phyloP scores from a whole-genome alignment of 1,139 yeast species.

The Kodamaea plutei region DNA sequence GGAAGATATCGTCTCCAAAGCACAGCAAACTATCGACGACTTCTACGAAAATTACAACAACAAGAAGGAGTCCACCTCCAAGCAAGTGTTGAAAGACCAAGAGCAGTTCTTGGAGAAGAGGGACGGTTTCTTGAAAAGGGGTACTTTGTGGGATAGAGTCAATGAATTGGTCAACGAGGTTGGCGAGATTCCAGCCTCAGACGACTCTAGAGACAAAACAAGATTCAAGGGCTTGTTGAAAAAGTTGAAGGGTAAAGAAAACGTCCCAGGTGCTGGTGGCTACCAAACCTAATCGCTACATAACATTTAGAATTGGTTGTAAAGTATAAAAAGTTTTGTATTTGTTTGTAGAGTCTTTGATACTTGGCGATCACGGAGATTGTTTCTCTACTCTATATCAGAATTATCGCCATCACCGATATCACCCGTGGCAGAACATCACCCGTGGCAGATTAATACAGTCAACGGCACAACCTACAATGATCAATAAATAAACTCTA shows the following conservation, averaged over 20 bases:
- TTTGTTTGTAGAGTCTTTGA: too few relatives aligned
- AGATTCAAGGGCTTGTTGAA: slow-evolving; percentile 23
- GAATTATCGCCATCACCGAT: too few relatives aligned
- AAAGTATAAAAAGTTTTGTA: too few relatives aligned
- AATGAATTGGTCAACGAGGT: slow-evolving; percentile 44
- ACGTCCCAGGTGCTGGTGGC: slow-evolving; percentile 29
- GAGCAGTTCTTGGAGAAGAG: slow-evolving; percentile 71
- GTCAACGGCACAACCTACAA: too few relatives aligned
- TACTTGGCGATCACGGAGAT: too few relatives aligned
- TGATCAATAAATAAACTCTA: too few relatives aligned
- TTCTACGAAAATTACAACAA: slow-evolving; percentile 90
- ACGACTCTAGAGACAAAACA: slow-evolving; percentile 21
- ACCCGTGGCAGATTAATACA: too few relatives aligned
- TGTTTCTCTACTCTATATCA: too few relatives aligned
- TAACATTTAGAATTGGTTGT: too few relatives aligned
- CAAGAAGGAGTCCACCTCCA: slow-evolving; percentile 72
- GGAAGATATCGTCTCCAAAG: slow-evolving; percentile 66
- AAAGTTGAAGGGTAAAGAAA: slow-evolving; percentile 27
- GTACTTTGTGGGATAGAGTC: slow-evolving; percentile 88
- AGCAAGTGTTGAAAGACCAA: slow-evolving; percentile 62
- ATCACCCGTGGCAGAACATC: too few relatives aligned
- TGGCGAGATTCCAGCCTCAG: slow-evolving; percentile 28
- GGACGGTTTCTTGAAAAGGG: slow-evolving; percentile 71
- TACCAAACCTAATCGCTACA: slow-evolving; percentile 12
- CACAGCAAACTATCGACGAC: slow-evolving; percentile 85